Conservation (phyloP, 1,284 basidiomycete species). For the Rhodofomes roseus region DNA sequence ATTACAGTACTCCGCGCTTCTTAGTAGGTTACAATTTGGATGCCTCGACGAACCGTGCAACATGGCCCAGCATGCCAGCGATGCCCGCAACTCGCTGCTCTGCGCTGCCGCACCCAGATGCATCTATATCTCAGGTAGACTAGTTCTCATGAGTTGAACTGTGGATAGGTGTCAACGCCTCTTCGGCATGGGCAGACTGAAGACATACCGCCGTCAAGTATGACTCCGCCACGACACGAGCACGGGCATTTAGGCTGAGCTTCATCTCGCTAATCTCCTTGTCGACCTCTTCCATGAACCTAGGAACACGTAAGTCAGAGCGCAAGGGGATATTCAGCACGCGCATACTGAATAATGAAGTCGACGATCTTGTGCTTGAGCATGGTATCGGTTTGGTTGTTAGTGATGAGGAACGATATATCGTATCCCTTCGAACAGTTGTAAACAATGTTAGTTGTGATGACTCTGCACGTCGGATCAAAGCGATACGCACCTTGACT, state of each 20-base stretch:
- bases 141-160: not conserved
- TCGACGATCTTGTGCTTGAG: constrained; percentile 99
- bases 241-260: constrained; percentile 89
- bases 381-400: constrained; percentile 96
- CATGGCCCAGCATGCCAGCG: not conserved
- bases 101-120: no score
- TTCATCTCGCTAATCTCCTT: constrained; percentile 92
- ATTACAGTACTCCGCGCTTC: not conserved
- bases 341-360: constrained; percentile 90
- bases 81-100: no score
- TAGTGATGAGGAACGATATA: constrained; percentile 98
- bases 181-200: not conserved
- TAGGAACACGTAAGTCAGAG: constrained; percentile 24
- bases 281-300: constrained; percentile 98
- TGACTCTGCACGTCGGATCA: not conserved
- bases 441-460: not conserved
- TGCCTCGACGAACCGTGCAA: not conserved
- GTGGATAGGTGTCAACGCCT: not conserved
- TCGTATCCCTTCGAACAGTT: constrained; percentile 77
- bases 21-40: not conserved
- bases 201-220: constrained; percentile 61
- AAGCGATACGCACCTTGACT: constrained; percentile 58
- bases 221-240: constrained; percentile 95
- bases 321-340: constrained; percentile 12
- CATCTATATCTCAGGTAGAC: not conserved